Percentiles rank a stretch among this genome's conserved stretches.
These are phyloP conservation scores for Hysterangium stoloniferum DNA, from an alignment of 768 basidiomycete genomes.

Conservation along the genomic window DNA sequence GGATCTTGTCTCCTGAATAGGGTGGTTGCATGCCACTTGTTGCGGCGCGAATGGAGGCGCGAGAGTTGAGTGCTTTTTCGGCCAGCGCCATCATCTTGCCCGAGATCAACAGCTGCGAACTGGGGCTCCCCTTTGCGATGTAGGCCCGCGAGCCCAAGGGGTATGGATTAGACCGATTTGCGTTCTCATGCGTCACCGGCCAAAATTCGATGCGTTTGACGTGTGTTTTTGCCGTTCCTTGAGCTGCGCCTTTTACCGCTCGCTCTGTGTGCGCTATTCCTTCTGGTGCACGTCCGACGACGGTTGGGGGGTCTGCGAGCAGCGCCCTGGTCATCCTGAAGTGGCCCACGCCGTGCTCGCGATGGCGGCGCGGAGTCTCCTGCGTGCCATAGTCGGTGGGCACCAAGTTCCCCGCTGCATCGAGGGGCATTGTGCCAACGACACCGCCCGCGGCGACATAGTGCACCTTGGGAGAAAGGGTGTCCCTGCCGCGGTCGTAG, in stretches of 20 bases:
- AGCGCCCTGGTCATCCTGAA: slow-evolving; percentile 24
- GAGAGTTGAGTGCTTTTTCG: too few species aligned
- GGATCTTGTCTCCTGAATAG: too few species aligned
- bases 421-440: slow-evolving; percentile 20
- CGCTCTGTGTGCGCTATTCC: not conserved
- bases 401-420: slow-evolving; percentile 12
- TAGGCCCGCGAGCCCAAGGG: slow-evolving; percentile 7
- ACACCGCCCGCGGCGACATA: slow-evolving; percentile 28
- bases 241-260: slow-evolving; percentile 36
- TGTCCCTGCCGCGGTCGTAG: not conserved
- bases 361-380: slow-evolving; percentile 14
- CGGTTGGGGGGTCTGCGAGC: slow-evolving; percentile 34
- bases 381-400: slow-evolving; percentile 25
- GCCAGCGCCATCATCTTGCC: too few species aligned
- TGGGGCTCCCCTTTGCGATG: too few species aligned
- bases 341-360: slow-evolving; percentile 17
- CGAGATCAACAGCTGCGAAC: too few species aligned
- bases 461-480: slow-evolving; percentile 3
- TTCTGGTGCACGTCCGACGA: slow-evolving; percentile 36
- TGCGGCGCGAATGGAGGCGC: too few species aligned
- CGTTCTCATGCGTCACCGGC: not conserved
- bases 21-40: too few species aligned
- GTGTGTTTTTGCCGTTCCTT: slow-evolving; percentile 13
- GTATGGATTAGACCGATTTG: slow-evolving; percentile 9
- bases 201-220: not conserved